Evolutionary conservation across 129 eudicot genomes (phyloP).

Genomic region (Ambrosia trifida): DNA sequence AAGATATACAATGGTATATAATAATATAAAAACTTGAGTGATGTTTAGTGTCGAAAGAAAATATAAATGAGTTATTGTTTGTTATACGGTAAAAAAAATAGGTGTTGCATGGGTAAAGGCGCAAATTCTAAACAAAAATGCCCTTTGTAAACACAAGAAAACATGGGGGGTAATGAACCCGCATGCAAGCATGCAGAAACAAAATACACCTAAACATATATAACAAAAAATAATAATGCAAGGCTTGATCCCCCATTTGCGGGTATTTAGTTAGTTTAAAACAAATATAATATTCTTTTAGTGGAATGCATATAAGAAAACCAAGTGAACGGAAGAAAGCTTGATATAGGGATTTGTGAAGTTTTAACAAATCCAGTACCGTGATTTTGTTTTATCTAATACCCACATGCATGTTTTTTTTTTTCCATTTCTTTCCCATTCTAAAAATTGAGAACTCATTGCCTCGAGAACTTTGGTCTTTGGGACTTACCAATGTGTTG

Average conservation of each 20-base stretch:
- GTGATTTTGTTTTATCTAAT: slow-evolving; percentile 6
- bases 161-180: slow-evolving; percentile 42
- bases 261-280: background rate
- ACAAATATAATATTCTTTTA: background rate
- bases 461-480: no score
- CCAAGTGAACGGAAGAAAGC: slow-evolving; percentile 17
- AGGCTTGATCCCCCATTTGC: slow-evolving; percentile 24
- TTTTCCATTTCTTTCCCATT: no score
- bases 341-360: slow-evolving; percentile 32
- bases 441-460: no score
- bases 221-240: slow-evolving; percentile 12
- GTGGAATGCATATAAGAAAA: background rate
- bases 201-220: slow-evolving; percentile 2
- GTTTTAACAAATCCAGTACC: slow-evolving; percentile 8
- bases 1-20: background rate
- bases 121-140: background rate
- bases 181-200: slow-evolving; percentile 42
- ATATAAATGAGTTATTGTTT: no score
- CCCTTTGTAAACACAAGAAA: slow-evolving; percentile 22
- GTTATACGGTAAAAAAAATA: background rate
- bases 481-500: no score
- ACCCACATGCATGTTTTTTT: no score
- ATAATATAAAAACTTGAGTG: no score
- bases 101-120: slow-evolving; percentile 6
- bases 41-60: no score